Evolutionary conservation across 1,139 yeast genomes (phyloP), one percentile per base, ranked within the genome.

Genomic region (Suhomyces coccinellae): DNA sequence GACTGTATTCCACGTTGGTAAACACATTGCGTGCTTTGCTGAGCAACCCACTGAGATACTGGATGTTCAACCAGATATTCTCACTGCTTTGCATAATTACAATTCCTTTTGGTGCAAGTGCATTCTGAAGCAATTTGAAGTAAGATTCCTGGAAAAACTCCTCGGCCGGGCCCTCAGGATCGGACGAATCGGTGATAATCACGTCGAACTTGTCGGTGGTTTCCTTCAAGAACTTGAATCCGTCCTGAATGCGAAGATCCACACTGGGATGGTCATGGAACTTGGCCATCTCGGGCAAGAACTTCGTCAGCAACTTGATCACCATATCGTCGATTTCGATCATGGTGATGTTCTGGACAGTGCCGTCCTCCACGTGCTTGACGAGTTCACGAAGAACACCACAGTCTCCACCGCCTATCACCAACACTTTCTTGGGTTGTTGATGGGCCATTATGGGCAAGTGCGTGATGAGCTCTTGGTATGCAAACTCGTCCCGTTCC

Each of bases 131-230:
- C 43, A 93, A 73, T 59, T 80, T 75, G 67, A 91, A 93, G 71
- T 91, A 93, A 49, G 81, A 82, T 54, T 80, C 77, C 67, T 90
- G 91, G 75, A 93, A 93, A 54, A 93, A 86, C 38, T 89, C 88
- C 58, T 85, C 96, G 3, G 99, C 99, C 9, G 99, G 99, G 1
- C 99, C 99, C 59, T 93, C 98, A 2, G 98, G 98, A 65, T 93
- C 99, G 10, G 96, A 87, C 9, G 97, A 87, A 65, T 93, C 99
- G 31, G 97, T 90, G 57, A 93, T 90, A 54, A 93, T 90, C 40
- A 91, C 85, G 65, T 93, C 98, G 62, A 76, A 91, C 55, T 78
- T 76, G 24, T 61, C 63, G 2, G 47, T 48, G 16, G 52, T 53
- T 39, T 76, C 73, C 49, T 79, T 75, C 56, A 91, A 73, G 63